phyloP scores from a whole-genome alignment of 345 rosid species.

The Heritiera littoralis region DNA sequence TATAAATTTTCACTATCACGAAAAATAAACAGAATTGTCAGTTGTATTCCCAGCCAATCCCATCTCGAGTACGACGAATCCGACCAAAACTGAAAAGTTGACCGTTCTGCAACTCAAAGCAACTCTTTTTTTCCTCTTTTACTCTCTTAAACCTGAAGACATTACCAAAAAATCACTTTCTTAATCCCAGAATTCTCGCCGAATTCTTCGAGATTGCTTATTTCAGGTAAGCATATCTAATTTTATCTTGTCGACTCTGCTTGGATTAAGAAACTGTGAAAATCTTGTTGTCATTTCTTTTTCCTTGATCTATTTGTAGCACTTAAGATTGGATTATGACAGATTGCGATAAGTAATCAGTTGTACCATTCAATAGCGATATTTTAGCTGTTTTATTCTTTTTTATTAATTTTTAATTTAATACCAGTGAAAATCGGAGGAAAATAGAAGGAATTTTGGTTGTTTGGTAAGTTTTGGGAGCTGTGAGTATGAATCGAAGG shows the following conservation, averaged over 20 bases:
- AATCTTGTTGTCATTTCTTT: background rate
- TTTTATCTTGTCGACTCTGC: background rate
- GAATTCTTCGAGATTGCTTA: background rate
- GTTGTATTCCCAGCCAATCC: background rate
- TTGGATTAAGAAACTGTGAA: background rate
- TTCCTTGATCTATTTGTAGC: background rate
- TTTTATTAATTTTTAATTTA: background rate
- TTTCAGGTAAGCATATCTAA: background rate
- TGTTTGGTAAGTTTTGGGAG: constrained; percentile 3
- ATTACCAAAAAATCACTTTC: constrained; percentile 1
- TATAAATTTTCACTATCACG: too few species aligned
- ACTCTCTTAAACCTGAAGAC: constrained; percentile 13
- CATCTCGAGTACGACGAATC: constrained; percentile 13
- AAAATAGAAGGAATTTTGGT: background rate
- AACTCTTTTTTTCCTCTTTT: background rate
- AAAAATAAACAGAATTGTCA: too few species aligned
- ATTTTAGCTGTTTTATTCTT: background rate
- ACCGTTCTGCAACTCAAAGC: constrained; percentile 10
- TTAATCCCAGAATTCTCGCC: constrained; percentile 7
- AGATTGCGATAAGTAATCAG: background rate
- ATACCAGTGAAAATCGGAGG: background rate
- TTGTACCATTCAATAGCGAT: background rate
- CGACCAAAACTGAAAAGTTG: background rate
- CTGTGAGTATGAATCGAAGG: constrained; percentile 45
- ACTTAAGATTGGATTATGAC: background rate